Percentiles rank a stretch among this genome's conserved stretches.
phyloP scores from a whole-genome alignment of 2,329 filamentous ascomycete species.

The Thielaviopsis populi region DNA sequence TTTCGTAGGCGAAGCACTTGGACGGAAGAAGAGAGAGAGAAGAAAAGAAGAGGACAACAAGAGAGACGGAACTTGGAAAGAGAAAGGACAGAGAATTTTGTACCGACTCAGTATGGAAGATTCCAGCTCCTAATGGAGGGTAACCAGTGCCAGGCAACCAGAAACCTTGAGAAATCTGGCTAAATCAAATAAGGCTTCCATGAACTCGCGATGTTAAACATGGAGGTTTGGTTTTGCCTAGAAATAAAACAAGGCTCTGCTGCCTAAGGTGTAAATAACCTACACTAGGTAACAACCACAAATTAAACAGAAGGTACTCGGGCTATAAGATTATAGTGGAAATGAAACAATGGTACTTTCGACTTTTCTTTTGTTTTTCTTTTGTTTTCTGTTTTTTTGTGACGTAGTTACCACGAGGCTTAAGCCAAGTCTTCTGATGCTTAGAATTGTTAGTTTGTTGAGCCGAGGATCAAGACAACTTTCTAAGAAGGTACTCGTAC shows the following conservation, averaged over 20 bases:
- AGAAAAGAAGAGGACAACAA: constrained; percentile 13
- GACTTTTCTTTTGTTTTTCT: not conserved
- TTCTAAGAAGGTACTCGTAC: not conserved
- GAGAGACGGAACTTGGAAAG: constrained; percentile 5
- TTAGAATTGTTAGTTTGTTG: not conserved
- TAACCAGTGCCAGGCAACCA: not conserved
- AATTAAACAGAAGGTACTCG: not conserved
- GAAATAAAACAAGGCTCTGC: not conserved
- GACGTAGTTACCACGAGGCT: not conserved
- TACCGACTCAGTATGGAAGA: not conserved
- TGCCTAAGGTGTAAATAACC: not conserved
- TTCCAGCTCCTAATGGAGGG: not conserved
- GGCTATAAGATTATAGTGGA: too few species aligned
- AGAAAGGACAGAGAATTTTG: constrained; percentile 7
- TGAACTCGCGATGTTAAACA: not conserved
- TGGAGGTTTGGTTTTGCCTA: constrained; percentile 1
- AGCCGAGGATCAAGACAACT: not conserved
- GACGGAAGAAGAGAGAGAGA: constrained; percentile 15
- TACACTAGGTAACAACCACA: not conserved
- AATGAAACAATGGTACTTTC: not conserved
- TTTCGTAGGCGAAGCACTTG: not conserved
- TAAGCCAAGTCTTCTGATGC: not conserved
- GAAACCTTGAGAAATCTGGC: not conserved
- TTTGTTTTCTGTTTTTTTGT: not conserved
- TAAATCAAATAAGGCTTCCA: not conserved